phyloP scores from a whole-genome alignment of 2,329 filamentous ascomycete genomes.

The Thielaviopsis punctulata region DNA sequence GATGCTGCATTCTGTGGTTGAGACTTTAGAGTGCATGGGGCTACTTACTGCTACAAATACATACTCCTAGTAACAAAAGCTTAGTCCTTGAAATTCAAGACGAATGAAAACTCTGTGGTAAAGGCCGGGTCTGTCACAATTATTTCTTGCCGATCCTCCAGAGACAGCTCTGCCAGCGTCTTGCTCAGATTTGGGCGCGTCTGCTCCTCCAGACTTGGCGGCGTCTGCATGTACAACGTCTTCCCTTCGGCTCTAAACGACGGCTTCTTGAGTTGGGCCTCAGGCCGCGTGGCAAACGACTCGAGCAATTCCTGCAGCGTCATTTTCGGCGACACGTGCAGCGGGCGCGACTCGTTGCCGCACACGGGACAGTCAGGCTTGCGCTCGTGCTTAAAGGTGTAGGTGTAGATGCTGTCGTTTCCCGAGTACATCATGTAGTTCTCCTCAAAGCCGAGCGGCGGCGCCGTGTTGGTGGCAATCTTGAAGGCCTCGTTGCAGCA shows the following conservation, averaged over 20 bases:
- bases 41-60: background rate
- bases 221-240: constrained; percentile 79
- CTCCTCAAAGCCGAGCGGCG: constrained; percentile 57
- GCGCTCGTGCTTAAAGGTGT: constrained; percentile 88
- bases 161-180: constrained; percentile 53
- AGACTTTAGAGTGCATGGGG: too few species aligned
- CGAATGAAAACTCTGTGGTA: constrained; percentile 48
- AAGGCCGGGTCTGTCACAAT: constrained; percentile 89
- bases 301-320: constrained; percentile 78
- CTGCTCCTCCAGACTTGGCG: constrained; percentile 64
- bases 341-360: constrained; percentile 60
- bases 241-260: constrained; percentile 63
- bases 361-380: constrained; percentile 93
- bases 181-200: constrained; percentile 68
- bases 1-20: background rate
- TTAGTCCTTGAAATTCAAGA: constrained; percentile 28
- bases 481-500: constrained; percentile 98
- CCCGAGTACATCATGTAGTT: constrained; percentile 99
- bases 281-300: constrained; percentile 62
- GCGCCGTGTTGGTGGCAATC: constrained; percentile 68
- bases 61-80: background rate
- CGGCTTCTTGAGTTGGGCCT: constrained; percentile 86
- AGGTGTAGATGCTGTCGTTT: constrained; percentile 89
- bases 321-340: constrained; percentile 50
- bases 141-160: constrained; percentile 71